Percentiles rank a stretch among this genome's conserved stretches.
These are phyloP conservation scores for Paramecium primaurelia DNA, from an alignment of 73 alveolate species.

Conservation along the genomic window DNA sequence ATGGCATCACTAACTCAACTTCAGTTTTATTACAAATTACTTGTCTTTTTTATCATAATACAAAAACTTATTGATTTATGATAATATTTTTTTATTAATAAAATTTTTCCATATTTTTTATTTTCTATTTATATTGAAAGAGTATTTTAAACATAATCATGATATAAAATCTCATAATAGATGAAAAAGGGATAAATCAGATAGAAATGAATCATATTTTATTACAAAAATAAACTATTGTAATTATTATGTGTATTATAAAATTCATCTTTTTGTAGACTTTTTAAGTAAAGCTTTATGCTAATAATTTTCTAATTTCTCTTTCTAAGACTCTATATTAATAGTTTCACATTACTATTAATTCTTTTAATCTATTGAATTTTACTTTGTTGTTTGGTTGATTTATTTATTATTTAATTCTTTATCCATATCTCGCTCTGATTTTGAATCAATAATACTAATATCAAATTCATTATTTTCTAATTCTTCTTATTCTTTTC, in stretches of 20 bases:
- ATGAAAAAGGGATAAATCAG: background rate
- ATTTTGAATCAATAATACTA: background rate
- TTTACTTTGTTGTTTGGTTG: background rate
- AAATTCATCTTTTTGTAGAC: background rate
- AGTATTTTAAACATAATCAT: background rate
- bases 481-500: background rate
- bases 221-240: background rate
- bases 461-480: background rate
- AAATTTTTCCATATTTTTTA: background rate
- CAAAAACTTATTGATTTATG: background rate
- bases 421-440: background rate
- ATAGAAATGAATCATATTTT: too few species aligned
- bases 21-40: background rate
- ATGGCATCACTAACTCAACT: background rate
- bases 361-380: background rate
- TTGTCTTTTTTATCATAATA: background rate
- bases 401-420: background rate
- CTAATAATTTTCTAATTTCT: background rate
- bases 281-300: background rate
- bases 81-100: background rate
- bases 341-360: background rate
- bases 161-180: background rate
- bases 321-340: background rate
- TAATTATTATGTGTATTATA: background rate
- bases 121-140: background rate